These are phyloP conservation scores for Penicillium hesseltinei DNA, from an alignment of 2,329 filamentous ascomycete genomes.

Conservation along the genomic window DNA sequence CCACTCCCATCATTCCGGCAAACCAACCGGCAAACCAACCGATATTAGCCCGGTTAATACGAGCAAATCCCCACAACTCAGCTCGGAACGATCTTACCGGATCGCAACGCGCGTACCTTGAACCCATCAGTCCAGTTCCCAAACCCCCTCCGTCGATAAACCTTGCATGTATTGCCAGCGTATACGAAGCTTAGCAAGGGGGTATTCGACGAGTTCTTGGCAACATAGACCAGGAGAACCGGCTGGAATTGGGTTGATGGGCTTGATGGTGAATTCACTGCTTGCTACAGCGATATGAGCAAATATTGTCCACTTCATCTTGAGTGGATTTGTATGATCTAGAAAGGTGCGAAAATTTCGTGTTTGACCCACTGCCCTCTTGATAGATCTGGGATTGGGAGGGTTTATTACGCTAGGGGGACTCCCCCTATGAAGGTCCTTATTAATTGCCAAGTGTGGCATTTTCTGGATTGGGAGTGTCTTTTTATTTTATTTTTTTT, in stretches of 20 bases:
- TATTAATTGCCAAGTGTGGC: background rate
- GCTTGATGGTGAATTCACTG: slow-evolving; percentile 8
- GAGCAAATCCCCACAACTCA: no score
- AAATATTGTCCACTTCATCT: background rate
- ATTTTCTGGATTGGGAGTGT: background rate
- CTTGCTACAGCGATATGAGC: background rate
- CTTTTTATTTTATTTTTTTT: no score
- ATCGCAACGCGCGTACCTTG: no score
- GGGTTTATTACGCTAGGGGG: background rate
- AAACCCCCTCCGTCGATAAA: no score
- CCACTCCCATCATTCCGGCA: no score
- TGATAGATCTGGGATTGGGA: background rate
- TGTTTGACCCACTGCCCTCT: background rate
- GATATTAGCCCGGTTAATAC: no score
- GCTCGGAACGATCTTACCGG: no score
- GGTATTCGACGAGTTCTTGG: slow-evolving; percentile 1
- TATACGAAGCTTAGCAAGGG: slow-evolving; percentile 8
- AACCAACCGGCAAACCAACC: no score
- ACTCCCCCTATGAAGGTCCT: background rate
- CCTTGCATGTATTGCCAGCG: slow-evolving; percentile 5
- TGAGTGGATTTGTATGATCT: no score
- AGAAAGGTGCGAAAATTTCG: background rate
- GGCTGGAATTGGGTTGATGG: slow-evolving; percentile 11
- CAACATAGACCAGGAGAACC: slow-evolving; percentile 8
- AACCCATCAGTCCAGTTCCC: no score